A percentile compares a stretch with the other conserved stretches of the same genome.
These are phyloP conservation scores for Aureobasidium lini DNA, from an alignment of 2,329 filamentous ascomycete genomes.

Conservation along the genomic window DNA sequence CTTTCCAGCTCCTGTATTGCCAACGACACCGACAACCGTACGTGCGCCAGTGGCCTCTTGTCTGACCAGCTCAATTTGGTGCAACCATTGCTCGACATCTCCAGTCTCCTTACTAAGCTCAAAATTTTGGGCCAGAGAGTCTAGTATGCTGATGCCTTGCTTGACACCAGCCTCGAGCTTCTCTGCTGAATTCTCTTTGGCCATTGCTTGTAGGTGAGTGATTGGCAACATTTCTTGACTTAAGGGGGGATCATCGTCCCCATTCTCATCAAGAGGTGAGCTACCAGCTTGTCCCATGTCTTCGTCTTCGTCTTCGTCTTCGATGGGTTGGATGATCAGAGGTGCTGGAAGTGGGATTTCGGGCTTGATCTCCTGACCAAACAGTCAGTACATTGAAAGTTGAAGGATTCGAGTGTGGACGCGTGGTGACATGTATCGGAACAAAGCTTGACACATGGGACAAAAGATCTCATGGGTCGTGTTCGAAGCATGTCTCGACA, in stretches of 20 bases:
- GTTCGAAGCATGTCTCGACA: no score
- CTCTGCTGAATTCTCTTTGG: conserved; percentile 25
- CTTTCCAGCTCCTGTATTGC: conserved; percentile 56
- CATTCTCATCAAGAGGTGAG: neutral
- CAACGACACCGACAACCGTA: conserved; percentile 52
- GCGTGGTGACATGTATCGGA: no score
- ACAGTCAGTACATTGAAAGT: neutral
- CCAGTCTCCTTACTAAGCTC: conserved; percentile 18
- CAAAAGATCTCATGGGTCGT: no score
- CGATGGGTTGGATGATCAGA: neutral
- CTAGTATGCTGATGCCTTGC: conserved; percentile 31
- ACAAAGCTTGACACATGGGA: no score
- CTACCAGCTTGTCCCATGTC: neutral
- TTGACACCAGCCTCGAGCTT: conserved; percentile 35
- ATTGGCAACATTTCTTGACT: neutral
- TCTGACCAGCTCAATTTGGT: conserved; percentile 36
- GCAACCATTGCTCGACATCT: conserved; percentile 35
- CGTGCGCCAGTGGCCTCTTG: conserved; percentile 33
- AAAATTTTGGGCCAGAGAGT: conserved; percentile 29
- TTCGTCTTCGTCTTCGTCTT: neutral
- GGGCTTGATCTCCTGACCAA: neutral
- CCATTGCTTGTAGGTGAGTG: conserved; percentile 25
- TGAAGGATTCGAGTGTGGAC: neutral
- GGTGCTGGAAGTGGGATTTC: neutral
- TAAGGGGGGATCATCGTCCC: neutral